Conservation (phyloP, 1,284 basidiomycete genomes). For the Heterobasidion occidentale region DNA sequence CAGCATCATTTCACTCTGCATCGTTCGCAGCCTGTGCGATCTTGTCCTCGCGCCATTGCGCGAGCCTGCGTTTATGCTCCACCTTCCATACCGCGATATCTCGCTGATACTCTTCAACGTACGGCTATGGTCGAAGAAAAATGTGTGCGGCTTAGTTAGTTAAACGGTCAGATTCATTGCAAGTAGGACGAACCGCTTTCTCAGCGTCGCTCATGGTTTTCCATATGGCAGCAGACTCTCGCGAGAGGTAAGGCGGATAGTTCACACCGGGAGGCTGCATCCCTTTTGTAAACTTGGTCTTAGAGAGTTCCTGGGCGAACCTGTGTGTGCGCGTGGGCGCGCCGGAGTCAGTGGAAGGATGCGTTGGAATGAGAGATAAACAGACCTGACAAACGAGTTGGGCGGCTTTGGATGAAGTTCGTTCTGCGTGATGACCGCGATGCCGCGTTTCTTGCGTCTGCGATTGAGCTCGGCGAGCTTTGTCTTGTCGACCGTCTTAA, state of each 20-base stretch:
- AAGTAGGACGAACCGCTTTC: constrained; percentile 7
- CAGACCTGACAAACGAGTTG: background rate
- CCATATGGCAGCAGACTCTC: background rate
- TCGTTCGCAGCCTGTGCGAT: no score
- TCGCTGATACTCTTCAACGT: background rate
- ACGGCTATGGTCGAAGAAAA: background rate
- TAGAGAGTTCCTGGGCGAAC: background rate
- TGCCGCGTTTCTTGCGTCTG: constrained; percentile 1
- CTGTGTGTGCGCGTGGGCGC: background rate
- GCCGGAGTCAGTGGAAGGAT: background rate
- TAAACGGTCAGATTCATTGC: background rate
- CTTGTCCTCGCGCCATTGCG: no score
- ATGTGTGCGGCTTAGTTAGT: background rate
- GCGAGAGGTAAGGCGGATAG: background rate
- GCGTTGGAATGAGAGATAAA: background rate
- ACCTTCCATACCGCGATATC: background rate
- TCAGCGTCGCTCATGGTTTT: constrained; percentile 7
- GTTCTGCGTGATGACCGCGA: constrained; percentile 1
- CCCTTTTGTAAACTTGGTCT: no score
- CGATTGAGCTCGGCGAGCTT: constrained; percentile 3
- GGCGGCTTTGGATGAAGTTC: background rate
- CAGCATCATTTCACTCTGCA: no score
- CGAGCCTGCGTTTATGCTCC: no score
- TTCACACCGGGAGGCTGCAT: no score
- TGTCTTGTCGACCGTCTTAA: background rate